These are phyloP conservation scores for Ilex paraguariensis DNA, from an alignment of 305 asterid species.

Conservation along the genomic window DNA sequence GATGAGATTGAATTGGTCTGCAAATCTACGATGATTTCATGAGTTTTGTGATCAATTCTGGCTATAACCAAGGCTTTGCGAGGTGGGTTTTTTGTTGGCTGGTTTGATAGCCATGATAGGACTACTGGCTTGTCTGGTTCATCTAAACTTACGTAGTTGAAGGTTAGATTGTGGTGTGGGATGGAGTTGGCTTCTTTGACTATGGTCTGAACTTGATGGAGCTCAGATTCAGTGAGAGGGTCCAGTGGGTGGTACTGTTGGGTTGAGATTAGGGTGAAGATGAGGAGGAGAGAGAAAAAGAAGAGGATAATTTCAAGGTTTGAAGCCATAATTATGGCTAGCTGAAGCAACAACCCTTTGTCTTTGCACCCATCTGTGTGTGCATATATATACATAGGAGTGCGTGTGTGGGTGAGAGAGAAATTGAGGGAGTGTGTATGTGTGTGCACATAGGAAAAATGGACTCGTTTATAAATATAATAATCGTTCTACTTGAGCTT, in stretches of 20 bases:
- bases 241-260: constrained; percentile 38
- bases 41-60: constrained; percentile 24
- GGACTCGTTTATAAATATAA: too few relatives aligned
- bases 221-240: constrained; percentile 47
- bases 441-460: too few relatives aligned
- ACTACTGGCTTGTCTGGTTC: constrained; percentile 45
- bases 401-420: too few relatives aligned
- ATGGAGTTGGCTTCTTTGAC: constrained; percentile 19
- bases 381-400: too few relatives aligned
- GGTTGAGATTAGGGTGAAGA: constrained; percentile 17
- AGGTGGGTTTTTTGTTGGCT: constrained; percentile 3
- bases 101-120: constrained; percentile 32
- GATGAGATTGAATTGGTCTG: constrained; percentile 18
- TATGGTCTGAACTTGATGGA: constrained; percentile 34
- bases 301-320: constrained; percentile 10
- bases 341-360: too few relatives aligned
- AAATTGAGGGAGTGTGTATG: too few relatives aligned
- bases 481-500: too few relatives aligned
- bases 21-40: constrained; percentile 40
- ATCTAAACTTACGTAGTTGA: constrained; percentile 62
- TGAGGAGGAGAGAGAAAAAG: constrained; percentile 9
- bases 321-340: not conserved
- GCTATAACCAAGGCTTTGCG: constrained; percentile 49
- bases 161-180: constrained; percentile 23
- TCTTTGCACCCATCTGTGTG: too few relatives aligned